Percentiles rank a stretch among this genome's conserved stretches.
These are phyloP conservation scores for Pythium insidiosum DNA, from an alignment of 352 stramenopile species.

Conservation along the genomic window DNA sequence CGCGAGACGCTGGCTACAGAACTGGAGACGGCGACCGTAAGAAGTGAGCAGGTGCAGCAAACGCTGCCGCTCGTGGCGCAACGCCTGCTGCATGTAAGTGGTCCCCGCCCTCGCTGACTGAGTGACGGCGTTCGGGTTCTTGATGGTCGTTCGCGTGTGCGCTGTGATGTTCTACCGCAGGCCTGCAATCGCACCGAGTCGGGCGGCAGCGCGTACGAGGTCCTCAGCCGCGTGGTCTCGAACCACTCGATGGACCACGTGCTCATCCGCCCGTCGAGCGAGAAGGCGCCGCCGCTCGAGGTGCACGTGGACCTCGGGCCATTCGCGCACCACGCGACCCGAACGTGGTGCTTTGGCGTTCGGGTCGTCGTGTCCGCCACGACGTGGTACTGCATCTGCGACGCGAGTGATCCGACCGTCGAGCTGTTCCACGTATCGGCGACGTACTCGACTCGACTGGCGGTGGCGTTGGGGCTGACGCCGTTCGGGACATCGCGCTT, in stretches of 20 bases:
- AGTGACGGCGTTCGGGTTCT: no score
- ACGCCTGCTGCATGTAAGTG: no score
- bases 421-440: slow-evolving; percentile 49
- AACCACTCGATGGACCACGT: slow-evolving; percentile 43
- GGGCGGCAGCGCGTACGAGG: slow-evolving; percentile 57
- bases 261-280: slow-evolving; percentile 57
- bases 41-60: neutral
- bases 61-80: no score
- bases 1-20: no score
- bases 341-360: slow-evolving; percentile 51
- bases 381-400: slow-evolving; percentile 70
- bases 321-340: slow-evolving; percentile 12
- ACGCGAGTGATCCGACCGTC: slow-evolving; percentile 48
- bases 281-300: slow-evolving; percentile 42
- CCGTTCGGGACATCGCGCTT: slow-evolving; percentile 34
- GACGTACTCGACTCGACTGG: slow-evolving; percentile 52
- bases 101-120: no score
- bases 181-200: slow-evolving; percentile 78
- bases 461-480: slow-evolving; percentile 46
- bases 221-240: slow-evolving; percentile 50
- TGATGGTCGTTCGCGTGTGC: no score
- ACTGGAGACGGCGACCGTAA: neutral
- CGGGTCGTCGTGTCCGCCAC: slow-evolving; percentile 37
- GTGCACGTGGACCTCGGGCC: slow-evolving; percentile 51
- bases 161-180: no score